Evolutionary conservation across 106 monocot species (phyloP), one percentile per base, ranked within the genome.

Genomic region (Dendrobium officinale): DNA sequence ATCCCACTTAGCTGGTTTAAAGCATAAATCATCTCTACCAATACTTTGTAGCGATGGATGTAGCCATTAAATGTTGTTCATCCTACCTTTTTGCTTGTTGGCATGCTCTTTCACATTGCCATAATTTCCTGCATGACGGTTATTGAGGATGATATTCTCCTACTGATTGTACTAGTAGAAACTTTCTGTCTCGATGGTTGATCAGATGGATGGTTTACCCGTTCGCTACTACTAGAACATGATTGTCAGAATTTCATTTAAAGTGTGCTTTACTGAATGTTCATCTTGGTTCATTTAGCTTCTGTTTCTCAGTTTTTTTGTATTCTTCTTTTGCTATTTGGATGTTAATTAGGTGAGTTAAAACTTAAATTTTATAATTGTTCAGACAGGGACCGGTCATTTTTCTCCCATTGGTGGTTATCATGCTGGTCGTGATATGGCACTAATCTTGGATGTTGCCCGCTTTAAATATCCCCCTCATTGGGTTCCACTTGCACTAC

Each of bases 401-500:
- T 98, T 98, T 85, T 98, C 98, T 64, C 98, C 98, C 75, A 90
- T 98, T 66, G 98, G 98, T 80, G 98, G 98, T 11, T 98, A 98
- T 84, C 98, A 98, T 86, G 85, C 91, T 76, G 98, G 79, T 66
- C 85, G 87, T 48, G 95, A 98, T 77, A 98, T 92, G 98, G 94
- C 85, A 75, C 88, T 98, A 61, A 95, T 98, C 76, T 84, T 98
- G 83, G 98, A 98, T 89, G 95, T 95, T 79, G 98, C 98, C 3
- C 94, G 98, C 48, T 98, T 98, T 75, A 98, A 98, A 77, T 98
- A 98, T 82, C 98, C 98, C 67, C 98, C 98, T 56, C 98, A 98
- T 58, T 98, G 98, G 98, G 91, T 95, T 72, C 98, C 98, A 77
- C 80, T 98, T 55, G 8, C 86, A 77, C 91, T 98, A 79, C 98